These are phyloP conservation scores for Creolimax fragrantissima DNA, from an alignment of 78 protist species.

Conservation along the genomic window DNA sequence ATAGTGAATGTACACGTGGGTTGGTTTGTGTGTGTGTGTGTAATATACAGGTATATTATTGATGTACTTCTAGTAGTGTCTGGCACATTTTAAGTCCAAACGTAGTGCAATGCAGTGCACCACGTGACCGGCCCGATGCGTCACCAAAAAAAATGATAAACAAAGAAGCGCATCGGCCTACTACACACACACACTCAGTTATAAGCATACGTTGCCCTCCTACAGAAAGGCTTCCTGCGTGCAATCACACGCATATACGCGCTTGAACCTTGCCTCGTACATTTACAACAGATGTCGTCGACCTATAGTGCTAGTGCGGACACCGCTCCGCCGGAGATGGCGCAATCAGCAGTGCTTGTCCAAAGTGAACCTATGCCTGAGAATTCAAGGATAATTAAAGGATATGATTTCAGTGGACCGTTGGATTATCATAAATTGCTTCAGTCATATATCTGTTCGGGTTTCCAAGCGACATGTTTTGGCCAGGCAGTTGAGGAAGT, in stretches of 20 bases:
- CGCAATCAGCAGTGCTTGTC: not conserved
- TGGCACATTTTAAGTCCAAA: too few species aligned
- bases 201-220: not conserved
- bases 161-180: not conserved
- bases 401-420: conserved; percentile 65
- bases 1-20: not conserved
- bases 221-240: too few species aligned
- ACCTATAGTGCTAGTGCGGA: too few species aligned
- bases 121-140: too few species aligned
- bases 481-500: conserved; percentile 82
- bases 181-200: not conserved
- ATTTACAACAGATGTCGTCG: too few species aligned
- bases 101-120: too few species aligned
- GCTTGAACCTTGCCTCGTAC: too few species aligned
- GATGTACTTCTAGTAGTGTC: not conserved
- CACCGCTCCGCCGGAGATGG: not conserved
- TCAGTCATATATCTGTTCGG: conserved; percentile 48
- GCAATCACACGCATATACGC: not conserved
- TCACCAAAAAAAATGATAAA: too few species aligned
- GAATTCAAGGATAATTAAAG: not conserved
- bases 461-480: conserved; percentile 88
- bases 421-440: conserved; percentile 56
- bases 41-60: not conserved
- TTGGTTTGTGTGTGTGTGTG: not conserved
- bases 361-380: not conserved